These are phyloP conservation scores for Elsinoe ampelina DNA, from an alignment of 2,329 filamentous ascomycete species.

Conservation along the genomic window DNA sequence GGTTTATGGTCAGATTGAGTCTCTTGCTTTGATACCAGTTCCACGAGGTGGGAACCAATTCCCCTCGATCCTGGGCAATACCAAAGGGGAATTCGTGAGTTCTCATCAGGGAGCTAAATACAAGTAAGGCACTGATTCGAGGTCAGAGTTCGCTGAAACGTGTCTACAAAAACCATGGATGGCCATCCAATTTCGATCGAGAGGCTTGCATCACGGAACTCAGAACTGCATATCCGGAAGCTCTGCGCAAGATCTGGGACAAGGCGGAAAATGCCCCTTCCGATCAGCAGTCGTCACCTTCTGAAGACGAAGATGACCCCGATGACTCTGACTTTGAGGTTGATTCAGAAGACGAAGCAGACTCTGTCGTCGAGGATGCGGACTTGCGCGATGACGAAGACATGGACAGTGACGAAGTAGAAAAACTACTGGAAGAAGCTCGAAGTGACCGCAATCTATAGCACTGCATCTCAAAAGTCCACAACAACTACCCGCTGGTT, in stretches of 20 bases:
- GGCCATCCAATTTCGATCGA: neutral
- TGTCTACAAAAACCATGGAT: neutral
- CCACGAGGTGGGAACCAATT: too few species aligned
- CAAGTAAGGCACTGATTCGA: neutral
- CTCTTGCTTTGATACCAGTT: neutral
- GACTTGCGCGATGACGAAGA: neutral
- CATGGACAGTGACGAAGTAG: neutral
- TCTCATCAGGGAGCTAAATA: neutral
- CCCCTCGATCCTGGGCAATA: too few species aligned
- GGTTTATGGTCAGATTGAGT: neutral
- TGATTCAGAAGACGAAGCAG: neutral
- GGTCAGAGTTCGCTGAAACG: neutral
- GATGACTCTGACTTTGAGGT: neutral
- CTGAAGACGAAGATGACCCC: neutral
- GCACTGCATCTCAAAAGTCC: neutral
- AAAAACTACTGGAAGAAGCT: neutral
- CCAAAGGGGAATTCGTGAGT: neutral
- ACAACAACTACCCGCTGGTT: neutral
- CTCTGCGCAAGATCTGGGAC: neutral
- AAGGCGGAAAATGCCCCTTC: neutral
- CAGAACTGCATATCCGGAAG: neutral
- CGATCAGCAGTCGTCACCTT: neutral
- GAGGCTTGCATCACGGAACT: neutral
- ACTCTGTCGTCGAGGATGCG: neutral
- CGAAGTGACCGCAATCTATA: neutral